Base-by-base conservation (phyloP, 495 filamentous ascomycete genomes). In the Neurospora cerealis region DNA sequence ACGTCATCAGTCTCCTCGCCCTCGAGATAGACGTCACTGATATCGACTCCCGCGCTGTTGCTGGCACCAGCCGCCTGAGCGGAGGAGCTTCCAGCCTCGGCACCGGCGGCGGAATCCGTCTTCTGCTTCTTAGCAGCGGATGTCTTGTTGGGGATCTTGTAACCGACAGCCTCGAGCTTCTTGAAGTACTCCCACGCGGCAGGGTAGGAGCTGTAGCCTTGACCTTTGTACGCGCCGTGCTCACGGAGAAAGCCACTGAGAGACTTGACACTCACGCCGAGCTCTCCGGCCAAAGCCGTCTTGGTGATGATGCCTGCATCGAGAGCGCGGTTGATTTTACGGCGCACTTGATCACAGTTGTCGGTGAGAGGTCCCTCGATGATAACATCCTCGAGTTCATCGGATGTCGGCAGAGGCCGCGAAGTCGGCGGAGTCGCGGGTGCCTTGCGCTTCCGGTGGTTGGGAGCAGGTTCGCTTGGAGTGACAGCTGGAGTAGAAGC, bases 221-320 rank as follows among this genome's bases (percentile, higher is more conserved):
- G 44, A 1, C 82, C 83, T 46, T 83, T 84, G 70, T 71, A 60
- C 2, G 70, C 46, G 7, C 85, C 85, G 9, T 74, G 75, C 62
- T 81, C 77, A 13, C 72, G 75, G 75, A 87, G 77, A 74, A 86
- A 87, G 15, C 75, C 76, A 34, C 13, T 75, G 34, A 86, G 78
- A 1, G 77, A 80, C 72, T 79, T 80, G 4, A 32, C 24, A 72
- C 71, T 82, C 42, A 80, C 78, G n/a, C 80, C 81, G 34, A 87
- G 82, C 32, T 81, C 79, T 4, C 77, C 74, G 17, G 78, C 76
- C 73, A 88, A 87, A 41, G 84, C 84, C 17, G 82, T 79, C 73
- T 84, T 83, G 71, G 83, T 87, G 82, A 86, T 86, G 70, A 83
- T 82, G 66, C 84, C 83, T 6, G 80, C 75, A 40, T 85, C 82